These are phyloP conservation scores for Mariannaea sp. DNA, from an alignment of 2,329 filamentous ascomycete genomes.

Conservation along the genomic window DNA sequence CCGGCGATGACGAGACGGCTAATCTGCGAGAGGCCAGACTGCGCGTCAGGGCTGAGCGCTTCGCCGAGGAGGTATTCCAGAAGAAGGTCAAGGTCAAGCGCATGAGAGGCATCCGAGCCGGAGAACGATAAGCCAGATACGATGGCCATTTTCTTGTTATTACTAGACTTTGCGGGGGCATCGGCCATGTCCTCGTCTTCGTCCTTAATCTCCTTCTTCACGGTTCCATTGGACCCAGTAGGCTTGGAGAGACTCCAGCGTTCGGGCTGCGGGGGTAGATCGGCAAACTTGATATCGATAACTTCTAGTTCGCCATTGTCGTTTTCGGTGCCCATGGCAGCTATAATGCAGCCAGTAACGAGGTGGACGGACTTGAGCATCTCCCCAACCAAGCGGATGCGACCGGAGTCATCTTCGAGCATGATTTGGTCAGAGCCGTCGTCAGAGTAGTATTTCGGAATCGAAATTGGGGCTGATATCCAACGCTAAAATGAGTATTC, in stretches of 20 bases:
- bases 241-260: conserved; percentile 74
- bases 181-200: conserved; percentile 64
- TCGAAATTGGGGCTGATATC: conserved; percentile 79
- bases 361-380: conserved; percentile 70
- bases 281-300: conserved; percentile 85
- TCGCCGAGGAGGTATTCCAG: conserved; percentile 90
- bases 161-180: conserved; percentile 35
- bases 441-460: conserved; percentile 74
- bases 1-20: conserved; percentile 89
- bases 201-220: conserved; percentile 44
- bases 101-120: conserved; percentile 71
- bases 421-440: conserved; percentile 71
- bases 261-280: conserved; percentile 79
- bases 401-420: conserved; percentile 94
- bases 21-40: conserved; percentile 68
- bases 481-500: conserved; percentile 65
- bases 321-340: conserved; percentile 95
- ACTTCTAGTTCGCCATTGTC: conserved; percentile 90
- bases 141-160: conserved; percentile 74
- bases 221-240: conserved; percentile 39
- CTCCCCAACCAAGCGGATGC: conserved; percentile 77
- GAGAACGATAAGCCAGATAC: conserved; percentile 88
- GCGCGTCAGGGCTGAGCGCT: conserved; percentile 63
- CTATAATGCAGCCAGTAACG: conserved; percentile 91
- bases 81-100: conserved; percentile 75